Conservation (phyloP, 352 stramenopile species). For the Pythium utonaiense region DNA sequence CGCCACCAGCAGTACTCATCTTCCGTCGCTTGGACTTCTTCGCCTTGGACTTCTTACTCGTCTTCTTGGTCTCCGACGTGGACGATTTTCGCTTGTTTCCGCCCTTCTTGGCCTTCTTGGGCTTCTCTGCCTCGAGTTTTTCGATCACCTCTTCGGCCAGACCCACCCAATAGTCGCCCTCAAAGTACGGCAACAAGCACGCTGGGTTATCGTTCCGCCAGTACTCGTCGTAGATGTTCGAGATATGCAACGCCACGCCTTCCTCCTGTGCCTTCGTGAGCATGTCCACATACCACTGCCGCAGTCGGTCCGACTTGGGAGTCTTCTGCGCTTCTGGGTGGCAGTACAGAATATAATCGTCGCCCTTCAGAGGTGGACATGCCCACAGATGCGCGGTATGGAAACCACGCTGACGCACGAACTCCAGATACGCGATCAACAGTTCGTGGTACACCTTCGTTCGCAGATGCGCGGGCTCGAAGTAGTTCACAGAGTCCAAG, state of each 20-base stretch:
- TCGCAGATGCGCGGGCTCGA: constrained; percentile 94
- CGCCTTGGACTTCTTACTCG: constrained; percentile 68
- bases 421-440: constrained; percentile 97
- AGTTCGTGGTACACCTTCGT: constrained; percentile 99
- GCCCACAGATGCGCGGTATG: constrained; percentile 99
- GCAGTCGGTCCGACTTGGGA: constrained; percentile 97
- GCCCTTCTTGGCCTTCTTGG: constrained; percentile 65
- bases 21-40: constrained; percentile 74
- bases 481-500: constrained; percentile 99
- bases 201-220: constrained; percentile 88
- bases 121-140: constrained; percentile 85
- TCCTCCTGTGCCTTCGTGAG: constrained; percentile 81
- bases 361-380: constrained; percentile 97
- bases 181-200: constrained; percentile 81
- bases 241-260: constrained; percentile 92
- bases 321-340: constrained; percentile 99
- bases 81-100: constrained; percentile 50
- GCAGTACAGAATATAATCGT: constrained; percentile 99
- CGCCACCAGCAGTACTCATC: constrained; percentile 11
- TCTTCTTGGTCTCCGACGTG: constrained; percentile 54
- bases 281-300: constrained; percentile 94
- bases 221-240: constrained; percentile 96
- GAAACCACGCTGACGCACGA: constrained; percentile 96
- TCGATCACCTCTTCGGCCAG: constrained; percentile 86
- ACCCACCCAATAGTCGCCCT: constrained; percentile 87